These are phyloP conservation scores for Lactarius indigo DNA, from an alignment of 768 basidiomycete genomes.

Conservation along the genomic window DNA sequence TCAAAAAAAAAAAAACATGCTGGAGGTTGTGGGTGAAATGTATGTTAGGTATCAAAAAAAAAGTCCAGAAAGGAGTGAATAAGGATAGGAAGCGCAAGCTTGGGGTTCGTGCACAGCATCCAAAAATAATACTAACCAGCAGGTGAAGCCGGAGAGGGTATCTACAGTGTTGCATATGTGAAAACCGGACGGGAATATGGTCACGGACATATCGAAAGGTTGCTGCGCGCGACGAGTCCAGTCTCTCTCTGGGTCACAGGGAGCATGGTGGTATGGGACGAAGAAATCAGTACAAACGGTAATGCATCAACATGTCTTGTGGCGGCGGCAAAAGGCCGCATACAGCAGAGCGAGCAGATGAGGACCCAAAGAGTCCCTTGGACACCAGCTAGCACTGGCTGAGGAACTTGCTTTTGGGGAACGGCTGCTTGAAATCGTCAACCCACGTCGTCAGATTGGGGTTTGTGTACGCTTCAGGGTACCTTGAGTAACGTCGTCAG, in stretches of 20 bases:
- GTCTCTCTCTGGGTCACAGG: background rate
- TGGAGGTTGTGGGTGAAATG: background rate
- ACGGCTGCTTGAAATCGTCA: constrained; percentile 42
- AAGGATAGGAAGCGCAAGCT: constrained; percentile 15
- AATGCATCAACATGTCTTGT: background rate
- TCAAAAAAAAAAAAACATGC: constrained; percentile 5
- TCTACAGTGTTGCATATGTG: constrained; percentile 5
- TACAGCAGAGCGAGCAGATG: background rate
- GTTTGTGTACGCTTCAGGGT: constrained; percentile 69
- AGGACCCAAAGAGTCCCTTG: background rate
- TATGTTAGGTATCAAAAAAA: constrained; percentile 9
- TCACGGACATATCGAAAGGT: background rate
- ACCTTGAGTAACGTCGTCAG: constrained; percentile 34
- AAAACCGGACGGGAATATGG: background rate
- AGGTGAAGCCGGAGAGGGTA: constrained; percentile 9
- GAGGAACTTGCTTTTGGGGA: constrained; percentile 51
- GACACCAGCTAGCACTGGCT: constrained; percentile 36
- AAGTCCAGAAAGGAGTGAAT: constrained; percentile 1
- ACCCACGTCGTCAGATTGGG: constrained; percentile 51
- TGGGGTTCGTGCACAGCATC: constrained; percentile 4
- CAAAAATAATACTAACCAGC: constrained; percentile 5
- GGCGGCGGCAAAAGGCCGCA: background rate
- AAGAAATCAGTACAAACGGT: background rate
- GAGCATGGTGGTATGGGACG: background rate
- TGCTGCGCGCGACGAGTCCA: background rate